Base-by-base conservation (phyloP, 768 basidiomycete species). In the Panus rudis region DNA sequence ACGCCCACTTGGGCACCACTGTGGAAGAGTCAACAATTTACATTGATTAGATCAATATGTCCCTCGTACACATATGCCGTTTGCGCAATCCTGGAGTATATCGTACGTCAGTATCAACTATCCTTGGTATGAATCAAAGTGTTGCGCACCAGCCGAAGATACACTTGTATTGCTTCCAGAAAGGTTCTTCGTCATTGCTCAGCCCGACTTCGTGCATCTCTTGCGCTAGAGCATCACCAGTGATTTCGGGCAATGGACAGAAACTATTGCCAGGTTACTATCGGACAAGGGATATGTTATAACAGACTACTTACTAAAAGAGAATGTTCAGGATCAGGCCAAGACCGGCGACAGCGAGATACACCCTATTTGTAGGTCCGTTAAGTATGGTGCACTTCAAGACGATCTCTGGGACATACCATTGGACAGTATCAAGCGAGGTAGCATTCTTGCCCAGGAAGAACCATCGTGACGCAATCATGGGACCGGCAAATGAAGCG, bases 391-490 rank as follows among this genome's bases (percentile, higher is more conserved):
- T 14, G 13, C 4, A 22, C 12, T 31, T 14, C 19, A 26, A 25
- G 32, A 33, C n/a, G 6, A 21, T 6, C 10, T 12, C 33, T n/a
- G n/a, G n/a, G 6, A 33, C 22, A 37, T 39, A 76, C 78, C 79
- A 81, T 66, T 84, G 81, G 20, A 83, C 80, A 25, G 78, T 85
- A 45, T 73, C 78, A 22, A 86, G 70, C 33, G 69, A 69, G 20
- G 63, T 73, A 6, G 71, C 73, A 58, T 86, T 84, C 38, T 59
- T 70, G 4, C 77, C 84, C 2, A 63, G 66, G 70, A 87, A 84
- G 66, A 87, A 88, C 71, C 76, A 85, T 41, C 76, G 69, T 4
- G 81, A 76, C 19, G 82, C 84, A 52, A 87, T 87, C 51, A 86
- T 71, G 16, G 85, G 84, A 3, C 86, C 79, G 7, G 76, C 68